These are phyloP conservation scores for Metarhizium robertsii DNA, from an alignment of 2,329 filamentous ascomycete genomes.

Conservation along the genomic window DNA sequence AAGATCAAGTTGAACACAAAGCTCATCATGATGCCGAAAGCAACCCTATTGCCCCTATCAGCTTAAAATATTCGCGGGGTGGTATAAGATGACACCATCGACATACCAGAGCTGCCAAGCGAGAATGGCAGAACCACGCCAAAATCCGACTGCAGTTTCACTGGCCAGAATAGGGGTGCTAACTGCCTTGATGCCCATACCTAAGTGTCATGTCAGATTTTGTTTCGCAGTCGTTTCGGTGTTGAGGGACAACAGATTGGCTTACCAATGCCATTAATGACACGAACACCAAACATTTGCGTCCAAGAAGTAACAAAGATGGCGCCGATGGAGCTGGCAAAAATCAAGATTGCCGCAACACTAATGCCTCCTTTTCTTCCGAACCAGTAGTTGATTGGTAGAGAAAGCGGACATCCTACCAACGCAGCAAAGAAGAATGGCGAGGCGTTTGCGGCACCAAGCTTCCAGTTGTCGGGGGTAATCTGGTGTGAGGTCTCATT, in stretches of 20 bases:
- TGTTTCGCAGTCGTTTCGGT: background rate
- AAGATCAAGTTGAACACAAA: slow-evolving; percentile 29
- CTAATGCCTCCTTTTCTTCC: slow-evolving; percentile 31
- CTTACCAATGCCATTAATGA: slow-evolving; percentile 30
- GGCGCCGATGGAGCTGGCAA: slow-evolving; percentile 28
- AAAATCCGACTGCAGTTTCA: slow-evolving; percentile 36
- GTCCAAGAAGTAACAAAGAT: slow-evolving; percentile 24
- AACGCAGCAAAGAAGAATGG: slow-evolving; percentile 30
- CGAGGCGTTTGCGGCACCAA: slow-evolving; percentile 29
- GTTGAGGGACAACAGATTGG: background rate
- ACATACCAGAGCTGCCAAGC: slow-evolving; percentile 35
- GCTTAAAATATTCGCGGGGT: background rate
- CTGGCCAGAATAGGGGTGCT: slow-evolving; percentile 37
- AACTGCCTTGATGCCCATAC: slow-evolving; percentile 40
- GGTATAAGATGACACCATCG: background rate
- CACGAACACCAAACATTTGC: slow-evolving; percentile 23
- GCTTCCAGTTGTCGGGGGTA: slow-evolving; percentile 23
- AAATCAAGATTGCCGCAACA: slow-evolving; percentile 27
- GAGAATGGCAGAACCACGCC: slow-evolving; percentile 37
- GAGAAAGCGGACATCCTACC: slow-evolving; percentile 28
- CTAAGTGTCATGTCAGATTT: slow-evolving; percentile 12
- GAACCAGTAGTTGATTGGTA: slow-evolving; percentile 31
- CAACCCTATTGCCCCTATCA: slow-evolving; percentile 14
- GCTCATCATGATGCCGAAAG: slow-evolving; percentile 26
- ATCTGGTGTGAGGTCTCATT: background rate